A percentile compares a stretch with the other conserved stretches of the same genome.
phyloP scores from a whole-genome alignment of 352 stramenopile genomes.

The Phytopythium helicoides region DNA sequence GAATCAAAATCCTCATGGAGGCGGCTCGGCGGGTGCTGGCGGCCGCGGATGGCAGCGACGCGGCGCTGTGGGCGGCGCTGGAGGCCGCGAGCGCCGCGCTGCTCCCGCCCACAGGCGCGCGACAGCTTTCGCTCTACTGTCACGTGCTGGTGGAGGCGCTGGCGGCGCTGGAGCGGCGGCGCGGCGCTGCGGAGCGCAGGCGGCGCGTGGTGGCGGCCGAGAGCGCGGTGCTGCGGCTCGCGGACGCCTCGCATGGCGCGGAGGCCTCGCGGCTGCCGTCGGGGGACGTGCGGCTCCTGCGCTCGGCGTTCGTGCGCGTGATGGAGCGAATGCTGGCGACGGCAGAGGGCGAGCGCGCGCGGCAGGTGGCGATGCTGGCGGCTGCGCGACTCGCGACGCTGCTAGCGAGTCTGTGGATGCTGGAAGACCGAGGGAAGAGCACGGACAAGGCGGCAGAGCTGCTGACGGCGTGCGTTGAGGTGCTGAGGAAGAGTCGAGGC shows the following conservation, averaged over 20 bases:
- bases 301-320: conserved; percentile 15
- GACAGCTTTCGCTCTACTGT: conserved; percentile 3
- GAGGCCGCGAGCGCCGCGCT: not conserved
- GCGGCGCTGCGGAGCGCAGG: not conserved
- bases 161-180: not conserved
- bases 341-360: not conserved
- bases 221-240: not conserved
- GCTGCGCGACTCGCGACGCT: conserved; percentile 25
- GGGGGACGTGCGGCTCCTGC: conserved; percentile 14
- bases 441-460: conserved; percentile 16
- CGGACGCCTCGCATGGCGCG: not conserved
- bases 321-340: conserved; percentile 9
- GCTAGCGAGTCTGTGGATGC: conserved; percentile 32
- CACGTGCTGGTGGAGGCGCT: conserved; percentile 4
- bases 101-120: not conserved
- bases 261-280: not conserved
- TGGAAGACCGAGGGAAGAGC: conserved; percentile 18
- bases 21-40: not conserved
- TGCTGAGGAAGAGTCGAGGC: conserved; percentile 8
- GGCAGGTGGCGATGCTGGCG: conserved; percentile 2
- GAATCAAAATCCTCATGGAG: conserved; percentile 2
- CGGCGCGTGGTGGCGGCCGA: conserved; percentile 4
- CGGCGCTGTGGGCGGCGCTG: conserved; percentile 8
- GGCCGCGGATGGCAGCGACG: not conserved
- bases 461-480: conserved; percentile 17